These are phyloP conservation scores for Nicotiana undulata DNA, from an alignment of 257 asterid species.

Conservation along the genomic window DNA sequence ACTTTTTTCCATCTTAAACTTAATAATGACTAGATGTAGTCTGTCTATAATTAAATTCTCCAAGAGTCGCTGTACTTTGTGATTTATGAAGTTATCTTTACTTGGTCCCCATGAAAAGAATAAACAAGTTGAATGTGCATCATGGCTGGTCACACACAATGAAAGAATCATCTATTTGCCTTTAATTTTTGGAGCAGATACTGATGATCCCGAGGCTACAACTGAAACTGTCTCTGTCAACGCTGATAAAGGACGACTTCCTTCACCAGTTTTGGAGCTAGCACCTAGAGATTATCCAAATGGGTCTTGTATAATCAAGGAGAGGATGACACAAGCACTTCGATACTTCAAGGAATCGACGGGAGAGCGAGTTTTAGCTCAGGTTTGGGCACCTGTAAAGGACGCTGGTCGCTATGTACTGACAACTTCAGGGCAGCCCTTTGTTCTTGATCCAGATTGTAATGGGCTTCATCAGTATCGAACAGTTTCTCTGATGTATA, in stretches of 20 bases:
- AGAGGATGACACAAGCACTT: slow-evolving; percentile 8
- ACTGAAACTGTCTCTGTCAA: background rate
- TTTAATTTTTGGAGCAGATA: slow-evolving; percentile 8
- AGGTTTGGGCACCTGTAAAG: slow-evolving; percentile 22
- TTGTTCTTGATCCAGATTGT: slow-evolving; percentile 7
- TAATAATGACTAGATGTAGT: background rate
- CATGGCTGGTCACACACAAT: background rate
- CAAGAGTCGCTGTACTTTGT: background rate
- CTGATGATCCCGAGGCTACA: background rate
- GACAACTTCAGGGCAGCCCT: slow-evolving; percentile 19
- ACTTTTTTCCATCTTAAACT: background rate
- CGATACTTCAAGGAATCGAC: slow-evolving; percentile 8
- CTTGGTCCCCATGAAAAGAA: background rate
- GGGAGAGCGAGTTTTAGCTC: slow-evolving; percentile 10
- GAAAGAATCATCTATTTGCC: background rate
- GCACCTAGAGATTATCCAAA: background rate
- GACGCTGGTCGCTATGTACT: slow-evolving; percentile 6
- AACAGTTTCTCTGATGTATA: slow-evolving; percentile 12
- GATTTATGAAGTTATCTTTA: background rate
- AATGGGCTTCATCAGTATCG: slow-evolving; percentile 19
- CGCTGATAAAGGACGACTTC: background rate
- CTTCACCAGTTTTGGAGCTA: background rate
- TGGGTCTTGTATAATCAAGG: slow-evolving; percentile 6
- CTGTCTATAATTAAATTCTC: background rate
- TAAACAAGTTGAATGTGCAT: background rate